These are phyloP conservation scores for Xenoacremonium recifei DNA, from an alignment of 2,329 filamentous ascomycete genomes.

Conservation along the genomic window DNA sequence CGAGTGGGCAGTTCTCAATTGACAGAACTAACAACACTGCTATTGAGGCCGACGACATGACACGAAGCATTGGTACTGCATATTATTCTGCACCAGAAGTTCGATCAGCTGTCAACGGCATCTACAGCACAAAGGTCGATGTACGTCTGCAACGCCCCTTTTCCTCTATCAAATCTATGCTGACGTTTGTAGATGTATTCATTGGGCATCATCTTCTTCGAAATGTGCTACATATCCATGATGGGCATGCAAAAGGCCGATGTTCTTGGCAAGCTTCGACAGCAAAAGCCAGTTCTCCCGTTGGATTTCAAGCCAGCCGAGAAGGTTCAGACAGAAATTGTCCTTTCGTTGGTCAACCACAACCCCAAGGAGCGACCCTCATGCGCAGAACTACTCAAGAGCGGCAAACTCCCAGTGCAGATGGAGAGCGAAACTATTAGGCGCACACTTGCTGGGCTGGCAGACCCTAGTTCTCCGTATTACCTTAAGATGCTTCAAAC, in stretches of 20 bases:
- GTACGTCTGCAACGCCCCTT: slow-evolving; percentile 42
- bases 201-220: slow-evolving; percentile 94
- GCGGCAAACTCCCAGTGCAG: slow-evolving; percentile 83
- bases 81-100: slow-evolving; percentile 95
- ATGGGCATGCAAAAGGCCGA: slow-evolving; percentile 64
- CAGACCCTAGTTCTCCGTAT: slow-evolving; percentile 81
- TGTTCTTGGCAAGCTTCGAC: slow-evolving; percentile 66
- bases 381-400: slow-evolving; percentile 77
- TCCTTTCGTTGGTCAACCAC: slow-evolving; percentile 77
- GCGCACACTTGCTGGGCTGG: slow-evolving; percentile 75
- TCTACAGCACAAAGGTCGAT: slow-evolving; percentile 92
- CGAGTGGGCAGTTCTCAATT: slow-evolving; percentile 73
- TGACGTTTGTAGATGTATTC: slow-evolving; percentile 76
- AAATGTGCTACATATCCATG: slow-evolving; percentile 80
- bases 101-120: slow-evolving; percentile 68
- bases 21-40: slow-evolving; percentile 48
- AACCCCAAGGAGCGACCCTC: slow-evolving; percentile 80
- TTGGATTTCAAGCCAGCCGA: slow-evolving; percentile 67
- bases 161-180: not conserved
- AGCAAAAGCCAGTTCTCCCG: slow-evolving; percentile 68
- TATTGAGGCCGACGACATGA: slow-evolving; percentile 62
- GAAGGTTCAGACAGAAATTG: slow-evolving; percentile 75
- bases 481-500: slow-evolving; percentile 88
- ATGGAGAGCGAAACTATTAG: slow-evolving; percentile 91
- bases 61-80: slow-evolving; percentile 71